These are phyloP conservation scores for Agrostemma githago DNA, from an alignment of 148 eudicot species.

Conservation along the genomic window DNA sequence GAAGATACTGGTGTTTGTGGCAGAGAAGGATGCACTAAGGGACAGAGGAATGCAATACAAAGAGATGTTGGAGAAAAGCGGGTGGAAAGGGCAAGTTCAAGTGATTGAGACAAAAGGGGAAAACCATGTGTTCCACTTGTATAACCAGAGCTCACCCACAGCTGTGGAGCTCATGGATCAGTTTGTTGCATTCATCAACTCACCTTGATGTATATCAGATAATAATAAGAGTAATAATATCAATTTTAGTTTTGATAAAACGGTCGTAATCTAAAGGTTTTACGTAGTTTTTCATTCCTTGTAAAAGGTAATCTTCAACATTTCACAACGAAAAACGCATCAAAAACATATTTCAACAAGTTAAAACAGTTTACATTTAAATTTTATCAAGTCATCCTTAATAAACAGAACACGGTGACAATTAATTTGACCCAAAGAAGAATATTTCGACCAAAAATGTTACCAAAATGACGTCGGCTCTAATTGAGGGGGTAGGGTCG, in stretches of 20 bases:
- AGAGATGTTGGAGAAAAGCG: conserved; percentile 34
- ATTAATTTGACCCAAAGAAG: background rate
- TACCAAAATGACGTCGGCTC: background rate
- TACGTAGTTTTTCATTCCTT: no score
- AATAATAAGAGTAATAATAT: no score
- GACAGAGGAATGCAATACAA: conserved; percentile 31
- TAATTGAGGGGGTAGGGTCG: no score
- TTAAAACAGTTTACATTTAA: no score
- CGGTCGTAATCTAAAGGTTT: no score
- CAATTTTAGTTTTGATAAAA: no score
- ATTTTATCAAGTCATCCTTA: background rate
- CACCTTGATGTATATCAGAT: background rate
- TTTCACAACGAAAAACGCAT: background rate
- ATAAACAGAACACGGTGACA: background rate
- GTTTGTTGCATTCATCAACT: conserved; percentile 29
- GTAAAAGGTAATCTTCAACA: background rate
- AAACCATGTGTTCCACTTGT: conserved; percentile 48
- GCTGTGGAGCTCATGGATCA: conserved; percentile 25
- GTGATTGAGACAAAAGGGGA: conserved; percentile 34
- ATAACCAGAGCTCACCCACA: conserved; percentile 22
- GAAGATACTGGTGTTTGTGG: conserved; percentile 37
- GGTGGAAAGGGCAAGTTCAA: conserved; percentile 37
- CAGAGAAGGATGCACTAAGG: conserved; percentile 38
- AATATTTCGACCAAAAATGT: conserved; percentile 14
- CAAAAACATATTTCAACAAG: background rate